Base-by-base conservation (phyloP, 768 basidiomycete genomes). In the Suillus ampliporus region DNA sequence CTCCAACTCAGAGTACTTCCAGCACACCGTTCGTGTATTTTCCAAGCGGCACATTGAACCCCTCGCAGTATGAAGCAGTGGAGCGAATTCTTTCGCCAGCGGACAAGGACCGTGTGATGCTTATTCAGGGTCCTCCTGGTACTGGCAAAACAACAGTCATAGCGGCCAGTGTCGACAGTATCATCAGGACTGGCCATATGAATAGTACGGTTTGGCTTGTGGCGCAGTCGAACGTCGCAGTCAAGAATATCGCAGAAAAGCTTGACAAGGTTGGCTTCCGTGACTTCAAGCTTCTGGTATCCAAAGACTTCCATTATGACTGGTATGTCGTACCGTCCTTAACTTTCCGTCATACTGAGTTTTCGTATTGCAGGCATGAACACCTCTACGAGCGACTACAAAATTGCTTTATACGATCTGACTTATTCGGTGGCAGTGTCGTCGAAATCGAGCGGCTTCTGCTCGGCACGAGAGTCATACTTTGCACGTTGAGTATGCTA, bases 211-310 rank as follows among this genome's bases (percentile, higher is more conserved):
- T 80, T 7, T 84, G 80, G 77, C 64, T 84, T 31, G 69, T 78
- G 26, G 81, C 83, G 0, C 83, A 84, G 19, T 83, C 82, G 0
- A 84, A 84, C 43, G 80, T 84, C 37, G 83, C 80, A 0, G 83
- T 84, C 21, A 84, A 84, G 64, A 84, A 84, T 58, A 82, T 84
- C 15, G 82, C 82, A 0, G 80, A 83, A 63, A 84, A 79, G 54
- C 71, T 84, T 14, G 62, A 72, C 37, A 68, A 72, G 8, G 64
- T 68, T n/a, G 68, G 48, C 0, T 77, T 82, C 64, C 5, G 37
- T 8, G 61, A 71, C 9, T 84, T 82, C 64, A 79, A 63, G 57
- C 56, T 84, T 1, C 59, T 84, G 15, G 80, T 84, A 14, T 82
- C 82, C 17, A 73, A 70, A 31, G 83, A 78, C 56, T 84, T 83